Conservation (phyloP, 345 rosid species). For the Citrus unshiu region DNA sequence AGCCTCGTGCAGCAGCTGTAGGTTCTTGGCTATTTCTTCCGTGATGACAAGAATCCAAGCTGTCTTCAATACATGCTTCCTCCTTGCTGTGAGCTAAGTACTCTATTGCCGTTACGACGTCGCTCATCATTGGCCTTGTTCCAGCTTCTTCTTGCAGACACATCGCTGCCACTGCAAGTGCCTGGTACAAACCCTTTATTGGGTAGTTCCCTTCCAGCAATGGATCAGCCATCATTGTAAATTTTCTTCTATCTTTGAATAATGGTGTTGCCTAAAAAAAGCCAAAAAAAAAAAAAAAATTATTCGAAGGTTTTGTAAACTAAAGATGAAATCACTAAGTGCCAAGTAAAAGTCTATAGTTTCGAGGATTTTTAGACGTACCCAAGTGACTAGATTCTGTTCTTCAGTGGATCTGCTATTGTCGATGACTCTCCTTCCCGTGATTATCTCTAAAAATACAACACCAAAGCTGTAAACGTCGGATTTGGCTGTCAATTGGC, state of each 20-base stretch:
- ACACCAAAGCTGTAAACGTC: constrained; percentile 88
- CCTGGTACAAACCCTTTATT: constrained; percentile 59
- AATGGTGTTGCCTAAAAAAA: constrained; percentile 64
- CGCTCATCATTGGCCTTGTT: constrained; percentile 68
- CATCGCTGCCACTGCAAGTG: constrained; percentile 84
- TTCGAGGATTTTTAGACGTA: constrained; percentile 15
- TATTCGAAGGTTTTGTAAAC: no score
- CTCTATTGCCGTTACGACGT: constrained; percentile 77
- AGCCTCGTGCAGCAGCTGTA: no score
- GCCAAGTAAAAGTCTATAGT: no score
- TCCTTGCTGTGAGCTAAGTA: constrained; percentile 33
- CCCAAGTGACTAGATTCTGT: constrained; percentile 73
- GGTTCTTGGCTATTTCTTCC: no score
- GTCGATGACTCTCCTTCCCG: constrained; percentile 82
- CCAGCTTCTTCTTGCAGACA: constrained; percentile 75
- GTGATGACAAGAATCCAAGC: neutral
- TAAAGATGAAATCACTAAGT: no score
- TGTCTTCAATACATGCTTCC: constrained; percentile 14
- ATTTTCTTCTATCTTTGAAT: constrained; percentile 61
- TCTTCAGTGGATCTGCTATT: constrained; percentile 54
- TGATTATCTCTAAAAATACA: constrained; percentile 73
- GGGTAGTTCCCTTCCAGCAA: constrained; percentile 57
- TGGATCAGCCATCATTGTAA: constrained; percentile 68
- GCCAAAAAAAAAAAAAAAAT: neutral
- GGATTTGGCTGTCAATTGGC: constrained; percentile 64